Evolutionary conservation across 345 rosid genomes (phyloP).

Genomic region (Fremontodendron californicum): DNA sequence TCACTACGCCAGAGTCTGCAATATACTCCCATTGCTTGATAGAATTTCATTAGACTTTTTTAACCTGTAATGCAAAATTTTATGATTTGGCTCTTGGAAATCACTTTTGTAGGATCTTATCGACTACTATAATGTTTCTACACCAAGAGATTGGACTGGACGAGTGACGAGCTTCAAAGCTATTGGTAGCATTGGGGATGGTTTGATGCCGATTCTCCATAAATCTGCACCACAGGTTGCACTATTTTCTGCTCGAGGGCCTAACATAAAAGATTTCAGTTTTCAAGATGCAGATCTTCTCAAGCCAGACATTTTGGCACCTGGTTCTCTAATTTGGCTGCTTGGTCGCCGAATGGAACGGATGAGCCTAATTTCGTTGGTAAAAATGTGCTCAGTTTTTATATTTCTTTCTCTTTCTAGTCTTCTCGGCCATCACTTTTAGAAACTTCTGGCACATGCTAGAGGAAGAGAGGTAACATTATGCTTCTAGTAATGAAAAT

Average conservation of each 20-base stretch:
- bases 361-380: conserved; percentile 88
- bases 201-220: conserved; percentile 87
- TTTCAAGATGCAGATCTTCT: conserved; percentile 98
- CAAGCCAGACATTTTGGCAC: conserved; percentile 96
- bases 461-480: conserved; percentile 5
- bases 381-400: conserved; percentile 29
- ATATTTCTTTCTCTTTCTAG: background rate
- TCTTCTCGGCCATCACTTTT: conserved; percentile 3
- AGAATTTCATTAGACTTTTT: background rate
- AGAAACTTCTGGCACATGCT: background rate
- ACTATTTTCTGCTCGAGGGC: conserved; percentile 93
- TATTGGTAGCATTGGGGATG: conserved; percentile 88
- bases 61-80: background rate
- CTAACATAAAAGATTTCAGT: conserved; percentile 89
- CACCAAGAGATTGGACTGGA: conserved; percentile 94
- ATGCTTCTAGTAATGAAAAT: background rate
- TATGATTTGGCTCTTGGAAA: conserved; percentile 16
- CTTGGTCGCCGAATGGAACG: conserved; percentile 99
- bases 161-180: conserved; percentile 84
- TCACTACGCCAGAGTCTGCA: background rate
- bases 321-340: conserved; percentile 97
- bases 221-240: conserved; percentile 99
- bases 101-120: conserved; percentile 64
- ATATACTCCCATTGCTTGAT: background rate
- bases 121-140: conserved; percentile 87